These are phyloP conservation scores for Ophiostoma sp. DNA, from an alignment of 2,329 filamentous ascomycete species.

Conservation along the genomic window DNA sequence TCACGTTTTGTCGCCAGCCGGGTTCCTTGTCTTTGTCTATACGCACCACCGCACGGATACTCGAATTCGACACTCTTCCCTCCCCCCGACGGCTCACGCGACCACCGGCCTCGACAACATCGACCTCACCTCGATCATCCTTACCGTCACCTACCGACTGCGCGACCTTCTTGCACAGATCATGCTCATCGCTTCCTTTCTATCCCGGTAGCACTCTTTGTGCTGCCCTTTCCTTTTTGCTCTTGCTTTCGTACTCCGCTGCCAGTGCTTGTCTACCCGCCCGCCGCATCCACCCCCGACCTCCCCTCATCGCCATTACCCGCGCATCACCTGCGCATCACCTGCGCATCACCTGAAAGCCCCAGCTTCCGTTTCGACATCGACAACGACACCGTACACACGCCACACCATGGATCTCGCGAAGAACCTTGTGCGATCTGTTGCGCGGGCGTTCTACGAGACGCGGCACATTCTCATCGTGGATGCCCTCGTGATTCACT, in stretches of 20 bases:
- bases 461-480: conserved; percentile 78
- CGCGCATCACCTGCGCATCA: not conserved
- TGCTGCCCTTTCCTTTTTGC: conserved; percentile 17
- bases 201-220: conserved; percentile 24
- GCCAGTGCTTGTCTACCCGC: not conserved
- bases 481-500: conserved; percentile 81
- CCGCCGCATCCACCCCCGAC: not conserved
- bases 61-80: not conserved
- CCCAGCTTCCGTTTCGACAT: not conserved
- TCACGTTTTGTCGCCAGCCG: not conserved
- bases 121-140: not conserved
- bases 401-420: conserved; percentile 45
- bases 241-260: not conserved
- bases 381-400: not conserved
- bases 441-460: conserved; percentile 79
- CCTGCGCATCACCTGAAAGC: not conserved
- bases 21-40: not conserved
- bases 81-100: not conserved
- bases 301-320: not conserved
- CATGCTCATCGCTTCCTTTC: conserved; percentile 19
- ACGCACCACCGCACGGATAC: not conserved
- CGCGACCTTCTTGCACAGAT: conserved; percentile 14
- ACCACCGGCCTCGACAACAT: not conserved
- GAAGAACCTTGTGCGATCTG: conserved; percentile 78
- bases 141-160: not conserved